Evolutionary conservation across 148 eudicot genomes (phyloP).

Genomic region (Chenopodium berlandieri): DNA sequence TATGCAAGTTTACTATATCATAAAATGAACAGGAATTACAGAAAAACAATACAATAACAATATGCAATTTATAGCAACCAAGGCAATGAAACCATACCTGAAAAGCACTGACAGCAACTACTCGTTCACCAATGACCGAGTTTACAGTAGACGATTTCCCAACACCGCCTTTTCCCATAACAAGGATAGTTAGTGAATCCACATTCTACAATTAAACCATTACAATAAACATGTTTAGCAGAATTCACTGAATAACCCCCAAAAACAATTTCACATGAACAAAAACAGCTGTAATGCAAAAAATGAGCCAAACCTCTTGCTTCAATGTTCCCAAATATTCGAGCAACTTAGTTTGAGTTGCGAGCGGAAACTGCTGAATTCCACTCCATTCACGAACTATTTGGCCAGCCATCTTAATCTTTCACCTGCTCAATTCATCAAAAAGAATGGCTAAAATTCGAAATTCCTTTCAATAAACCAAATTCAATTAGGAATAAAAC

Average conservation of each 20-base stretch:
- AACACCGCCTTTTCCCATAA: conserved; percentile 97
- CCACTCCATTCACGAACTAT: conserved; percentile 69
- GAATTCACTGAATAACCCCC: neutral
- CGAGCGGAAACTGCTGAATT: conserved; percentile 84
- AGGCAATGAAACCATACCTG: conserved; percentile 52
- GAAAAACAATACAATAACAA: neutral
- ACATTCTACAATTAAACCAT: conserved; percentile 51
- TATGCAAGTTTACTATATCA: neutral
- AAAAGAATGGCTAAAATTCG: neutral
- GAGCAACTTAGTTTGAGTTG: conserved; percentile 67
- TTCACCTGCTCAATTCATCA: conserved; percentile 20
- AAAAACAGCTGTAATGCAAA: neutral
- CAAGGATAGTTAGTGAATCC: conserved; percentile 73
- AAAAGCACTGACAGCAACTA: conserved; percentile 81
- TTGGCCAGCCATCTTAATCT: conserved; percentile 30
- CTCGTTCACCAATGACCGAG: conserved; percentile 88
- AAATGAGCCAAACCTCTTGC: conserved; percentile 52
- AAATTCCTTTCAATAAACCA: neutral
- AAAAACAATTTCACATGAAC: neutral
- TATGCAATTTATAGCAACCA: neutral
- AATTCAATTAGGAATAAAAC: neutral
- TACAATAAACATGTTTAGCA: neutral
- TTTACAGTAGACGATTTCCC: conserved; percentile 94
- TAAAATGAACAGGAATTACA: neutral
- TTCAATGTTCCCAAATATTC: conserved; percentile 72